Conservation (phyloP, 129 eudicot genomes). For the Artemisia argyi region DNA sequence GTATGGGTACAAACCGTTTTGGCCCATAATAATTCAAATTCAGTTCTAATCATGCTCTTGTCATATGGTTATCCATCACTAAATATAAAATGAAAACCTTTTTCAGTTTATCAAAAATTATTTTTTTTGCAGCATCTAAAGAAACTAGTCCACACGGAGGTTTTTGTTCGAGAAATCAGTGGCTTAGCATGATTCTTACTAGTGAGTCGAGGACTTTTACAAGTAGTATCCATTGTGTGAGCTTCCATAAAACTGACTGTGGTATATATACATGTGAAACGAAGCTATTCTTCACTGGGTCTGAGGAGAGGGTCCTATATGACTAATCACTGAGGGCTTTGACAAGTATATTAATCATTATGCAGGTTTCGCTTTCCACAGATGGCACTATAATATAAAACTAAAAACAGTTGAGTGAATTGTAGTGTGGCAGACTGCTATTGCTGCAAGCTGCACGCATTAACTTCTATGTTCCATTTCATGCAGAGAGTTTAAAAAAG, state of each 20-base stretch:
- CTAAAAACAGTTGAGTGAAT: neutral
- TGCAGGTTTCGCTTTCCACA: neutral
- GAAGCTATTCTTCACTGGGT: neutral
- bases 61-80: no score
- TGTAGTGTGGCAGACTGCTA: neutral
- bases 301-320: neutral
- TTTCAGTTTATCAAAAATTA: no score
- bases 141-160: no score
- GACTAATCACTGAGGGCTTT: neutral
- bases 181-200: no score
- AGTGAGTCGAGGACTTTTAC: no score
- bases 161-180: no score
- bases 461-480: neutral
- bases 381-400: neutral
- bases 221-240: no score
- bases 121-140: no score
- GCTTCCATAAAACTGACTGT: neutral
- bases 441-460: neutral
- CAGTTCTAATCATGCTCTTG: neutral
- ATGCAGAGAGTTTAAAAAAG: neutral
- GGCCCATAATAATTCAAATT: neutral
- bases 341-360: no score
- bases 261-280: neutral
- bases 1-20: neutral
- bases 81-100: no score